Conservation (phyloP, 2,329 filamentous ascomycete species). For the Aspergillus aculeatinus region DNA sequence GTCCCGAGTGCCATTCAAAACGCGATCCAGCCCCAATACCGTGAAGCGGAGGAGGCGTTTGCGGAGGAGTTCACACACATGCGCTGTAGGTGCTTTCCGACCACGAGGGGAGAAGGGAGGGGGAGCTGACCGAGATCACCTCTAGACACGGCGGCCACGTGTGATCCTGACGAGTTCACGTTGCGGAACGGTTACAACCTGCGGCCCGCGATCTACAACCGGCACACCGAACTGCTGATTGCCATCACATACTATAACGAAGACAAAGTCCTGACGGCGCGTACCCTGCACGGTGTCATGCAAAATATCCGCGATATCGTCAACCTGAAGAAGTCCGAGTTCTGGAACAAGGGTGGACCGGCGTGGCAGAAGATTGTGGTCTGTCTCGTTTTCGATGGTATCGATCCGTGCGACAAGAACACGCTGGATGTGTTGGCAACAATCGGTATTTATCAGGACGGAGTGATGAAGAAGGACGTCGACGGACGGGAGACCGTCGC, state of each 20-base stretch:
- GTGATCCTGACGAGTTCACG: conserved; percentile 97
- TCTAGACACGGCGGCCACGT: conserved; percentile 85
- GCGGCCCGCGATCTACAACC: conserved; percentile 96
- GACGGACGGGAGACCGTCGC: conserved; percentile 95
- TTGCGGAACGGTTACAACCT: conserved; percentile 98
- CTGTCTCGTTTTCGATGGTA: conserved; percentile 94
- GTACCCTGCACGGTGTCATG: conserved; percentile 97
- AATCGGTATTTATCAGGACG: conserved; percentile 94
- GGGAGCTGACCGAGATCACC: conserved; percentile 7
- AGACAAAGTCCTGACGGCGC: conserved; percentile 87
- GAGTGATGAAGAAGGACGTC: conserved; percentile 97
- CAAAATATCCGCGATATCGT: conserved; percentile 98
- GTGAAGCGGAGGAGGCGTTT: conserved; percentile 80
- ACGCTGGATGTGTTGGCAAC: conserved; percentile 90
- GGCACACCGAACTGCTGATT: conserved; percentile 93
- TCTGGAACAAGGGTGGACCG: conserved; percentile 98
- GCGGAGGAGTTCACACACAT: conserved; percentile 92
- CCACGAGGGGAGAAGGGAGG: neutral
- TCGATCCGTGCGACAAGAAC: conserved; percentile 96
- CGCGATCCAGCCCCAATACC: conserved; percentile 87
- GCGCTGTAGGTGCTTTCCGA: conserved; percentile 61
- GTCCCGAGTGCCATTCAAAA: conserved; percentile 97
- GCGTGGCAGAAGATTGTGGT: conserved; percentile 99
- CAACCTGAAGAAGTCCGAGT: conserved; percentile 97
- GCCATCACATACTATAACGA: conserved; percentile 99